Evolutionary conservation across 345 rosid species (phyloP), one percentile per base, ranked within the genome.

Genomic region (Rhodamnia rubescens): DNA sequence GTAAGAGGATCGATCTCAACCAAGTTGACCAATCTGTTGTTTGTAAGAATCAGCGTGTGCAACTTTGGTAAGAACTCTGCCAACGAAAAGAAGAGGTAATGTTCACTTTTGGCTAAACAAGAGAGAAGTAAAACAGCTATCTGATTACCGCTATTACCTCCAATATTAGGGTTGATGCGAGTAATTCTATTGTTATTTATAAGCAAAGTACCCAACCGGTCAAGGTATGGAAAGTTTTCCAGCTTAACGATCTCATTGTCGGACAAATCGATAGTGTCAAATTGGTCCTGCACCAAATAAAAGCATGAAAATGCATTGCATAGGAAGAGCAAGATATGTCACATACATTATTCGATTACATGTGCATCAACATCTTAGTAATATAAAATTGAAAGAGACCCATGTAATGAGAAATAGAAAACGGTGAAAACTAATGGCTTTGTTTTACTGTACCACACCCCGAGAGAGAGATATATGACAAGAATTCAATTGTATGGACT

Each of bases 191-290:
- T 98, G 92, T 96, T 98, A 85, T 96, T 98, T 32, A 98, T 88
- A 87, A 98, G 87, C 87, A 98, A 89, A 84, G 99, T 95, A 78
- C 99, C 99, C 92, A 96, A 87, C 18, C 99, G 98, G 74, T 92
- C 92, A 81, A 98, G 99, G 89, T 89, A 88, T 4, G 98, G 99
- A 84, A 98, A 91, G 91, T 96, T 95, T 83, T 98, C 99, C 40
- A 98, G 97, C 94, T 98, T 98, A 74, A 98, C 99, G 83, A 98
- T 98, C 95, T 98, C 99, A 88, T 98, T 98, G 86, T 98, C 99
- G 11, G 99, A 93, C 88, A 98, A 91, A 92, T 98, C 99, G 20
- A 98, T 82, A 26, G 99, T 98, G 92, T 98, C 99, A 32, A 98
- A 98, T 92, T 98, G 99, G 87, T 98, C 99, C 99, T 98, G 93